phyloP scores from a whole-genome alignment of 371 early-diverging fungal species.

The Apophysomyces elegans region DNA sequence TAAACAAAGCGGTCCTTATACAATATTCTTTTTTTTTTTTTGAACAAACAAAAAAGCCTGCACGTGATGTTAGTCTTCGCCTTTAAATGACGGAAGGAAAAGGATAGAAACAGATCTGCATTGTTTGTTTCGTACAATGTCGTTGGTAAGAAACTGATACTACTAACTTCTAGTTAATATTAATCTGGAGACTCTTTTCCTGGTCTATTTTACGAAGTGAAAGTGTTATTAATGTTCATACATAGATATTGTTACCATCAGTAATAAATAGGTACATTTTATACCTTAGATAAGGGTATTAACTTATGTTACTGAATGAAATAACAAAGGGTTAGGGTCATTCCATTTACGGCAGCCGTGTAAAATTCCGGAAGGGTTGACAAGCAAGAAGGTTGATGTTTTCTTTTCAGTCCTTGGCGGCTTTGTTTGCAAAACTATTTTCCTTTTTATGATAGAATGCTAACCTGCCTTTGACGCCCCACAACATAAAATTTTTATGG shows the following conservation, averaged over 20 bases:
- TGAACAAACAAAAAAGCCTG: background rate
- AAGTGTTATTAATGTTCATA: too few relatives aligned
- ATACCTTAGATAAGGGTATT: too few relatives aligned
- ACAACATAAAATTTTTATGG: background rate
- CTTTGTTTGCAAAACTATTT: background rate
- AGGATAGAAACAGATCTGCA: slow-evolving; percentile 9
- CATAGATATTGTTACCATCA: too few relatives aligned
- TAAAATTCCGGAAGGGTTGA: background rate
- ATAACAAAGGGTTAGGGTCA: background rate
- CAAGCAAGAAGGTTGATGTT: slow-evolving; percentile 1
- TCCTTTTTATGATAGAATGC: background rate
- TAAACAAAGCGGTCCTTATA: slow-evolving; percentile 4
- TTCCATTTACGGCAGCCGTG: background rate
- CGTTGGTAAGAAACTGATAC: background rate
- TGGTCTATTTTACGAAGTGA: too few relatives aligned
- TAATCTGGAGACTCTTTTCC: too few relatives aligned
- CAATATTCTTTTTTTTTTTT: background rate
- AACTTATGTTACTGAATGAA: background rate
- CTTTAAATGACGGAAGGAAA: background rate
- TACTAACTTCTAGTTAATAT: too few relatives aligned
- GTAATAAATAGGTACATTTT: too few relatives aligned
- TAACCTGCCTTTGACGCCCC: background rate
- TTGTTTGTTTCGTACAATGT: background rate
- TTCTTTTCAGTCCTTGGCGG: background rate
- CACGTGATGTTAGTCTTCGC: background rate